Evolutionary conservation across 108 stramenopile genomes (phyloP), one percentile per base, ranked within the genome.

Genomic region (Pelagomonas calceolata): DNA sequence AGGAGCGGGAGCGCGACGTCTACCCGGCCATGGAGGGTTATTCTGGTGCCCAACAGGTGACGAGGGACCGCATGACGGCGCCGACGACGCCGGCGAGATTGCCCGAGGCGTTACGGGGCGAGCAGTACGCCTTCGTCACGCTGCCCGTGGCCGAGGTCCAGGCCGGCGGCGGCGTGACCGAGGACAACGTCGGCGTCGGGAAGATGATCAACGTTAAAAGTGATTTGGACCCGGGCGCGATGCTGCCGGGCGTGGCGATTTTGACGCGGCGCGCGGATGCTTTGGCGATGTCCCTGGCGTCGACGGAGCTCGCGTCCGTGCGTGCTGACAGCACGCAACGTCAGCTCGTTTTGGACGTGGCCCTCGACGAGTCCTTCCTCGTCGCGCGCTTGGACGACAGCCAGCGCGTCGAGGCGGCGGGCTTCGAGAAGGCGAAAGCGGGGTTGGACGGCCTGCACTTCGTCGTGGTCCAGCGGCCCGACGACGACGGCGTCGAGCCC

Each of bases 51-150:
- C 9, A 12, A 0, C 14, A 0, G 29, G 18, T 36, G 45, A 45
- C 35, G 7, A 21, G 15, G 32, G 64, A 9, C 34, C 46, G 34
- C 29, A 31, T 36, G 33, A 30, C 14, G 21, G 21, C 26, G 14
- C 14, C 14, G 7, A 26, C 10, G 51, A 91, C 89, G 15, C 92
- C 94, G n/a, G 83, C 91, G 39, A 92, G 90, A 74, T 76, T 96
- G 60, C 95, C 95, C 15, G 95, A 96, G 78, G 88, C 93, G 0
- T 73, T 96, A 51, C 86, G 94, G 29, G 95, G 95, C 43, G 95
- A 96, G 80, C 89, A 94, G 78, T 96, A 94, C 79, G 95, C 95
- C 5, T 96, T 96, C 73, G 94, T 94, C 14, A 83, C 84, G 15
- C 75, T 96, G 68, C 95, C 95, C 4, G 70, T 94, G 34, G 87